Conservation (phyloP, 352 stramenopile genomes). For the Peronospora farinosa region DNA sequence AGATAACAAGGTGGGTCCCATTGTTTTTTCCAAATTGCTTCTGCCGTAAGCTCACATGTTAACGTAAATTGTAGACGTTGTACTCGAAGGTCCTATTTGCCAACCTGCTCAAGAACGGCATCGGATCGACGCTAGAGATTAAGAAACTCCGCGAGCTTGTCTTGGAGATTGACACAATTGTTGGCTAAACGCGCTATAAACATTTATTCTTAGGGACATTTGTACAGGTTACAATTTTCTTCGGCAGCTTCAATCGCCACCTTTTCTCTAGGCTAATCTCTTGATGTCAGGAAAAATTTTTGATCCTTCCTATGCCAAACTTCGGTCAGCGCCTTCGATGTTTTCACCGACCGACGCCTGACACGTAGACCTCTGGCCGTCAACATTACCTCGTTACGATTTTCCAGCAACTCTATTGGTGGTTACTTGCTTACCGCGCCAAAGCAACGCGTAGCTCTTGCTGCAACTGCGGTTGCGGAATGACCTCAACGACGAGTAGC, state of each 20-base stretch:
- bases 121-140: slow-evolving; percentile 47
- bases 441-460: slow-evolving; percentile 51
- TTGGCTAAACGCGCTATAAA: slow-evolving; percentile 27
- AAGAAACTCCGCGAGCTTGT: slow-evolving; percentile 55
- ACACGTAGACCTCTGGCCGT: neutral
- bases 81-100: slow-evolving; percentile 60
- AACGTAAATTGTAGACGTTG: slow-evolving; percentile 27
- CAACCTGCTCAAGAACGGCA: slow-evolving; percentile 61
- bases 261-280: slow-evolving; percentile 17
- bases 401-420: neutral
- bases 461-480: slow-evolving; percentile 54
- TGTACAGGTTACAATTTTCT: slow-evolving; percentile 33
- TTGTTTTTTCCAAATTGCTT: neutral
- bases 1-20: slow-evolving; percentile 49
- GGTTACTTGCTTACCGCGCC: slow-evolving; percentile 21
- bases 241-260: slow-evolving; percentile 33
- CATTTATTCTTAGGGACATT: slow-evolving; percentile 31
- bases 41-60: slow-evolving; percentile 3
- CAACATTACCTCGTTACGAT: neutral
- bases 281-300: neutral
- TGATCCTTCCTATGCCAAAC: neutral
- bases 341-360: neutral
- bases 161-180: slow-evolving; percentile 51
- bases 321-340: slow-evolving; percentile 2
- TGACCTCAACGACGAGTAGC: slow-evolving; percentile 53